These are phyloP conservation scores for Prunus davidiana DNA, from an alignment of 306 rosid species.

Conservation along the genomic window DNA sequence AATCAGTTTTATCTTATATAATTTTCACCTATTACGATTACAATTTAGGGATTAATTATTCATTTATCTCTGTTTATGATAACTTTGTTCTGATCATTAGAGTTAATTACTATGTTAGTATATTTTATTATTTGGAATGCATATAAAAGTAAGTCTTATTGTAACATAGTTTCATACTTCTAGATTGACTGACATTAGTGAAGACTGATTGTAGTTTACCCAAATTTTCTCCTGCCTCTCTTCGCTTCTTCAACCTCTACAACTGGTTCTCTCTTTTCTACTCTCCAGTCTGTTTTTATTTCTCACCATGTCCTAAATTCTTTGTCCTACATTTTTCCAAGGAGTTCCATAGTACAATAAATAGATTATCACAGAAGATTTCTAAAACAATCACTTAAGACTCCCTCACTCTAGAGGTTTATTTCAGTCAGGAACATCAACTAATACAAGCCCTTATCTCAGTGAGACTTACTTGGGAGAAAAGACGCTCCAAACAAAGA, in stretches of 20 bases:
- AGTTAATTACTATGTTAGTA: not conserved
- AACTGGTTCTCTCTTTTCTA: not conserved
- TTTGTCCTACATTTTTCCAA: not conserved
- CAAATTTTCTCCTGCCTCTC: not conserved
- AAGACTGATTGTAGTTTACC: not conserved
- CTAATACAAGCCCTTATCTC: not conserved
- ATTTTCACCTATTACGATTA: too few relatives aligned
- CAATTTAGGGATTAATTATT: not conserved
- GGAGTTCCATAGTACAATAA: not conserved
- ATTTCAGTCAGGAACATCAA: too few relatives aligned
- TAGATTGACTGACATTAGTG: too few relatives aligned
- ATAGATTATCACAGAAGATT: not conserved
- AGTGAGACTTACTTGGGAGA: slow-evolving; percentile 80
- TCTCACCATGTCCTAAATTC: not conserved
- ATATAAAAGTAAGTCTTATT: not conserved
- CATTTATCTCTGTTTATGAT: too few relatives aligned
- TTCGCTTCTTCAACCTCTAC: not conserved
- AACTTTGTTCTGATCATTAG: too few relatives aligned
- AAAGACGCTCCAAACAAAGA: slow-evolving; percentile 92
- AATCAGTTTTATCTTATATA: not conserved
- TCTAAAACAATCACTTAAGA: not conserved
- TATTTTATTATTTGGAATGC: not conserved
- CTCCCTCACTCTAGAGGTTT: not conserved
- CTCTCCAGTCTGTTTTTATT: not conserved
- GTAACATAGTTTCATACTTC: not conserved